A percentile compares a stretch with the other conserved stretches of the same genome.
These are phyloP conservation scores for Suillus placidus DNA, from an alignment of 768 basidiomycete species.

Conservation along the genomic window DNA sequence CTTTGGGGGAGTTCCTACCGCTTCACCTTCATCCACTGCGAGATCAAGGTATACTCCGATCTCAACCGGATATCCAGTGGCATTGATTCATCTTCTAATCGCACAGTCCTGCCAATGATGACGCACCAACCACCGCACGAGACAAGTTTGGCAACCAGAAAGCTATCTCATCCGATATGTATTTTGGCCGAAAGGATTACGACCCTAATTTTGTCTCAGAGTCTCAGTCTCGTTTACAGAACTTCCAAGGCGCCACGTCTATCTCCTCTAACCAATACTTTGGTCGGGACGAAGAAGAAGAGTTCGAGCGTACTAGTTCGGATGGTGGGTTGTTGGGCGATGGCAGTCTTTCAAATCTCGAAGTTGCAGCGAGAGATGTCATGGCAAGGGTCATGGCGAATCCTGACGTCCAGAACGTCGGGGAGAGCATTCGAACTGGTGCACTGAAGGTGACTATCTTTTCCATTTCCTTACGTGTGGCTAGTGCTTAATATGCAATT, in stretches of 20 bases:
- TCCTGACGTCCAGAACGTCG: slow-evolving; percentile 85
- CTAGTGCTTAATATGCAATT: slow-evolving; percentile 5
- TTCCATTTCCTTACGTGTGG: neutral
- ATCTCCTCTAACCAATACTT: slow-evolving; percentile 98
- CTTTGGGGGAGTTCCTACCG: slow-evolving; percentile 78
- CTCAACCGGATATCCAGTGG: neutral
- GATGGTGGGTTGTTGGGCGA: slow-evolving; percentile 60
- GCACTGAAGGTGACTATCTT: slow-evolving; percentile 71
- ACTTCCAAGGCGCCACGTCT: slow-evolving; percentile 89
- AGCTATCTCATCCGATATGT: slow-evolving; percentile 97
- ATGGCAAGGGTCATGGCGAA: slow-evolving; percentile 75
- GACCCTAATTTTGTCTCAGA: slow-evolving; percentile 72
- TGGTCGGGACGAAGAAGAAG: slow-evolving; percentile 83
- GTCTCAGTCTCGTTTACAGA: slow-evolving; percentile 78
- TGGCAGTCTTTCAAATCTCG: slow-evolving; percentile 55
- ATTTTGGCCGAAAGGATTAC: slow-evolving; percentile 88
- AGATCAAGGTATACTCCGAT: slow-evolving; percentile 37
- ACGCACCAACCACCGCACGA: slow-evolving; percentile 77
- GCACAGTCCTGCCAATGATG: slow-evolving; percentile 42
- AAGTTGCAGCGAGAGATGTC: slow-evolving; percentile 73
- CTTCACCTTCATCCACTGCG: slow-evolving; percentile 53
- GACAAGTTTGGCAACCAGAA: slow-evolving; percentile 93
- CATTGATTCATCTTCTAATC: neutral
- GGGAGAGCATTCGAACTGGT: slow-evolving; percentile 75
- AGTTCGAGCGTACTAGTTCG: slow-evolving; percentile 42